phyloP scores from a whole-genome alignment of 495 filamentous ascomycete species.

The Apodospora peruviana region DNA sequence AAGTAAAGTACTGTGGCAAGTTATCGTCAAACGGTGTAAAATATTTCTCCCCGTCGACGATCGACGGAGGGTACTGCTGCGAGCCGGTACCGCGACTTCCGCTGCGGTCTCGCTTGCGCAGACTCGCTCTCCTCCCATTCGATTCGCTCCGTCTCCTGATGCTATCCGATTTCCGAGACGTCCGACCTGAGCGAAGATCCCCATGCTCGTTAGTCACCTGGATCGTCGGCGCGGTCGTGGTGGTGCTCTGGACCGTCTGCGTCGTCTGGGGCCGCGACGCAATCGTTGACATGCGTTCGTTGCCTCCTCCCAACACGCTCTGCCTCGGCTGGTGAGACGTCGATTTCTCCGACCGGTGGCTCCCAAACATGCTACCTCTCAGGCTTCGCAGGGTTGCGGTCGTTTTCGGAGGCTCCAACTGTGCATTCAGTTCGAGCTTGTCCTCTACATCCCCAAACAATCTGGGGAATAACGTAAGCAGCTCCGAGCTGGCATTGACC shows the following conservation, averaged over 20 bases:
- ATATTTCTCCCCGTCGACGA: conserved; percentile 33
- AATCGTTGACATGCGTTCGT: conserved; percentile 19
- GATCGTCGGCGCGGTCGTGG: conserved; percentile 26
- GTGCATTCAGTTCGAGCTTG: conserved; percentile 25
- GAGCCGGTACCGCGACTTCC: conserved; percentile 31
- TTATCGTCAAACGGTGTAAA: conserved; percentile 34
- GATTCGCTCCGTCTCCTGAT: conserved; percentile 37
- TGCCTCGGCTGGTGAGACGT: conserved; percentile 23
- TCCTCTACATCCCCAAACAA: conserved; percentile 59
- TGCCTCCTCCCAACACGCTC: conserved; percentile 22
- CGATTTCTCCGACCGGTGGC: conserved; percentile 39
- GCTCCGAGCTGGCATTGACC: conserved; percentile 74
- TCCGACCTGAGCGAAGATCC: conserved; percentile 23
- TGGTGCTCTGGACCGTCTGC: conserved; percentile 40
- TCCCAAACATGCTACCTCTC: conserved; percentile 69
- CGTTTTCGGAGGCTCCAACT: conserved; percentile 57
- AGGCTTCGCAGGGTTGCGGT: conserved; percentile 66
- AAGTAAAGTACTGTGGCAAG: conserved; percentile 30
- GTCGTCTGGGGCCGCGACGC: conserved; percentile 29
- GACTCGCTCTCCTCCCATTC: conserved; percentile 32
- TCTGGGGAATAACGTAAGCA: conserved; percentile 73
- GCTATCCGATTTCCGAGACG: conserved; percentile 29
- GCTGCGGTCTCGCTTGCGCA: conserved; percentile 41
- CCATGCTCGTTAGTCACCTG: conserved; percentile 35
- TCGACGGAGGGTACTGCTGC: conserved; percentile 26